Evolutionary conservation across 441 rosid species (phyloP), one percentile per base, ranked within the genome.

Genomic region (Pelargonium fulgidum): DNA sequence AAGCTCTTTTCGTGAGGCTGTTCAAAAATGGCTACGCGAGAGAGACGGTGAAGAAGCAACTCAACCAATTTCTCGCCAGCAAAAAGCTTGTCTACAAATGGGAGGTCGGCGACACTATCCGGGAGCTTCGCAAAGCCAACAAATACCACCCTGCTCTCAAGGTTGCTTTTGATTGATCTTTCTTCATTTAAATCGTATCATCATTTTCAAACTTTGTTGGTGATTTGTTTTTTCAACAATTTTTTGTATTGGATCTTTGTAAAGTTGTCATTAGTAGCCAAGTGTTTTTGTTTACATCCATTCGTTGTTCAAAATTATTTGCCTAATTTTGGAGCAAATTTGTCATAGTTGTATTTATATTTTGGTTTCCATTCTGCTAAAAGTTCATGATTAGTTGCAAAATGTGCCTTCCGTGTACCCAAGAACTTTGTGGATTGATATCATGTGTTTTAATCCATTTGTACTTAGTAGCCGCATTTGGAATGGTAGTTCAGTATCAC

Each of bases 31-130:
- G 98, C 3, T 73, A 92, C 70, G 62, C 86, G 10, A 95, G 91
- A 78, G 71, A 76, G 11, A 84, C 69, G 48, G 88, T 93, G 59
- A 84, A 87, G 3, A 88, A 83, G 39, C 89, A 89, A 72, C 78
- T 93, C 69, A 93, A 89, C 72, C 82, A 73, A 71, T 89, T 93
- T 83, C 79, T 93, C 78, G 91, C 84, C 74, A 82, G 92, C 84
- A 81, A 86, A 61, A 91, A 91, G 75, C 91, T 87, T 67, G 97
- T 83, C 22, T 93, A 77, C 83, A 93, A 93, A 85, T 93, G 99
- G 99, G 98, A 93, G 75, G 93, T 88, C 3, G 97, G 91, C n/a
- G 87, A 87, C 64, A 89, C 98, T 22, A 73, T 91, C 75, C 88
- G 80, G 83, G 89, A 88, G 81, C 96, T 93, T 72, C 92, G 98